Base-by-base conservation (phyloP, 169 alveolate species). In the Plasmodium fragile region DNA sequence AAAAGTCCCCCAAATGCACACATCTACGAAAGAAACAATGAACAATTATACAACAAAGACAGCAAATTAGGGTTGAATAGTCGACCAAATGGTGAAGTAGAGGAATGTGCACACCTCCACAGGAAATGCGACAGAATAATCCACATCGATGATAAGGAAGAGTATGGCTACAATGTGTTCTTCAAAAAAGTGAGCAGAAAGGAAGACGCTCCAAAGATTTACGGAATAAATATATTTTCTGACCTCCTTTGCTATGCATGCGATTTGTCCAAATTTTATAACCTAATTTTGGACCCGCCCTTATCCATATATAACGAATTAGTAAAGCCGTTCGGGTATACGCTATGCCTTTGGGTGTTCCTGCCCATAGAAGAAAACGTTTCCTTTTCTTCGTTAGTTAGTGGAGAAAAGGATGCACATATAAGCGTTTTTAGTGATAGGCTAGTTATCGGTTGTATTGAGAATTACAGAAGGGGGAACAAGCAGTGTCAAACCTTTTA, bases 361-460 rank as follows among this genome's bases (percentile, higher is more conserved):
- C 81, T 87, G 2, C 93, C 93, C 28, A 79, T 87, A 41, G 82
- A 77, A 36, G 80, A 87, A 78, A 87, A 41, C 49, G 49, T 87
- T 52, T 87, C 93, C 11, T 87, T 78, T 87, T 87, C 82, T 22
- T 69, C 93, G 13, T 70, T 87, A 45, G 39, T 87, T 25, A 39
- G 89, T 78, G 93, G 93, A 18, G 81, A 77, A 36, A 87, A 77
- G 28, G 93, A 87, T 87, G 36, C 45, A 22, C 93, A 87, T 43
- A 65, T 77, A 16, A 22, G 93, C 49, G 71, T 87, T 25, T 87
- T 87, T 52, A 87, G 89, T 70, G 84, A 87, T 36, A 49, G 80
- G 65, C 28, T 87, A 69, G 13, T 87, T 79, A 18, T 87, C 22
- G 93, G 93, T 13, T 77, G 89, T 77, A 59, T 87, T 77, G 82